These are phyloP conservation scores for Pisolithus microcarpus DNA, from an alignment of 768 basidiomycete species.

Conservation along the genomic window DNA sequence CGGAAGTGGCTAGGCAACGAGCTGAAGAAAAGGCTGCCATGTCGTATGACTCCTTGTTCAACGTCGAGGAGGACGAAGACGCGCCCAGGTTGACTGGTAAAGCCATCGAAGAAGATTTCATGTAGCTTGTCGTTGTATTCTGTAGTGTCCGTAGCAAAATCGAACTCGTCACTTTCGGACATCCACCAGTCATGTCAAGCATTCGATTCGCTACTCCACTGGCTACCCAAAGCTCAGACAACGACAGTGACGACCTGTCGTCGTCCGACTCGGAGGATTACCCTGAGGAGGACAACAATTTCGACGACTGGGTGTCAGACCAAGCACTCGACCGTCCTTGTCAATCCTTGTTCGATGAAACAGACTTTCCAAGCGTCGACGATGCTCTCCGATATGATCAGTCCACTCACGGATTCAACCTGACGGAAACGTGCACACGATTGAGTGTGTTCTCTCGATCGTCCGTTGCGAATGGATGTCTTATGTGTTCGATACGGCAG, in stretches of 20 bases:
- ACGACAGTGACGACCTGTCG: slow-evolving; percentile 6
- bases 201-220: slow-evolving; percentile 20
- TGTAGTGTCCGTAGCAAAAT: neutral
- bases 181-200: slow-evolving; percentile 9
- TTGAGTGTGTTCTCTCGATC: slow-evolving; percentile 42
- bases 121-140: slow-evolving; percentile 39
- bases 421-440: slow-evolving; percentile 42
- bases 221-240: slow-evolving; percentile 1
- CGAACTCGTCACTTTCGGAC: neutral
- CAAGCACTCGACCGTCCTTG: slow-evolving; percentile 47
- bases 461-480: neutral
- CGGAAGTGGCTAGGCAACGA: slow-evolving; percentile 63
- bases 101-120: slow-evolving; percentile 85
- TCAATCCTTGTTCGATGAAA: slow-evolving; percentile 71
- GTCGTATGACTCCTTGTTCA: slow-evolving; percentile 81
- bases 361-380: slow-evolving; percentile 47
- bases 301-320: slow-evolving; percentile 79
- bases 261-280: slow-evolving; percentile 21
- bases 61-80: slow-evolving; percentile 51
- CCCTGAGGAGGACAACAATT: slow-evolving; percentile 50
- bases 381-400: slow-evolving; percentile 61
- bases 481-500: slow-evolving; percentile 29
- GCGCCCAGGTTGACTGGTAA: slow-evolving; percentile 51
- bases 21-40: slow-evolving; percentile 83
- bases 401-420: slow-evolving; percentile 51